A percentile compares a stretch with the other conserved stretches of the same genome.
Evolutionary conservation across 179 eudicot genomes (phyloP).

Genomic region (Sideroxylon spinosum): DNA sequence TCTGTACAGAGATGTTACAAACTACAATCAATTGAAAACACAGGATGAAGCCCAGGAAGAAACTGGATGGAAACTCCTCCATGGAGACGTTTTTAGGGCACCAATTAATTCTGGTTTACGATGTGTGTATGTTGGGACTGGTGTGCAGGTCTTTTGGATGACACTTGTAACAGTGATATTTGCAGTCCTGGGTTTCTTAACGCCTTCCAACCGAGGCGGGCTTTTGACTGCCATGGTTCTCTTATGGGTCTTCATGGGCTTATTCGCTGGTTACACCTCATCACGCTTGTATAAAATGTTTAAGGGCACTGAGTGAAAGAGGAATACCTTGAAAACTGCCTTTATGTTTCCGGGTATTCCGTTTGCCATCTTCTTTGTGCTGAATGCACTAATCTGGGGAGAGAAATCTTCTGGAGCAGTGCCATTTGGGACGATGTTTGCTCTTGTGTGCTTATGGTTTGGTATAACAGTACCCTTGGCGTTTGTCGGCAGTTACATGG

Average conservation of each 20-base stretch:
- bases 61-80: constrained; percentile 60
- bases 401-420: constrained; percentile 55
- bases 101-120: constrained; percentile 41
- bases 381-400: constrained; percentile 52
- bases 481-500: constrained; percentile 51
- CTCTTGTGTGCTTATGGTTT: constrained; percentile 52
- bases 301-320: constrained; percentile 56
- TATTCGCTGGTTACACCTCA: constrained; percentile 50
- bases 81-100: constrained; percentile 51
- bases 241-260: constrained; percentile 55
- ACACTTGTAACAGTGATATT: constrained; percentile 50
- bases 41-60: constrained; percentile 62
- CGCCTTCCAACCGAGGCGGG: constrained; percentile 55
- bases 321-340: constrained; percentile 39
- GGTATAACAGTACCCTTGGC: constrained; percentile 53
- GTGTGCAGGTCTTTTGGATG: constrained; percentile 49
- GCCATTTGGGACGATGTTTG: constrained; percentile 58
- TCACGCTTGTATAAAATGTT: constrained; percentile 53
- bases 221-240: constrained; percentile 56
- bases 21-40: constrained; percentile 47
- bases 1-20: constrained; percentile 48
- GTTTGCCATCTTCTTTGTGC: constrained; percentile 38
- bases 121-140: constrained; percentile 53
- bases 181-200: constrained; percentile 48
- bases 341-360: constrained; percentile 46